phyloP scores from a whole-genome alignment of 805 yeast genomes.

The Kodamaea nitidulidarum region DNA sequence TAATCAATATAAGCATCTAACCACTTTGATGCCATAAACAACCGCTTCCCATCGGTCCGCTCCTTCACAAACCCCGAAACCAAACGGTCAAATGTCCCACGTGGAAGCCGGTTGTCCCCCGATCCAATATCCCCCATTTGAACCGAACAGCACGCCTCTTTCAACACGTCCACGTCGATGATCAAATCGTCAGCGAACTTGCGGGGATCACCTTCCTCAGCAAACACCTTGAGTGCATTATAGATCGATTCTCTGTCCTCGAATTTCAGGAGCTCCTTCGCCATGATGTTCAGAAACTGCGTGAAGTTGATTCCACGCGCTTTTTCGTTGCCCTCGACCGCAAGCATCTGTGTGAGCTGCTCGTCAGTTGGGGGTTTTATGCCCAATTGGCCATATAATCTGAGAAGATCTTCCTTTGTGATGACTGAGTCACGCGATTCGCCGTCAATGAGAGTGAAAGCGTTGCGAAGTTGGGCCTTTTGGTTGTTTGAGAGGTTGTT shows the following conservation, averaged over 20 bases:
- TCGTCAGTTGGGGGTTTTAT: slow-evolving; percentile 40
- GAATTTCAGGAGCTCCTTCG: slow-evolving; percentile 49
- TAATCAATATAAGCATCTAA: slow-evolving; percentile 48
- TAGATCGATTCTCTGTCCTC: slow-evolving; percentile 47
- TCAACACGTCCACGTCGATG: slow-evolving; percentile 47
- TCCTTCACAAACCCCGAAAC: slow-evolving; percentile 54
- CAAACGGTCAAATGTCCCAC: slow-evolving; percentile 46
- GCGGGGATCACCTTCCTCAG: slow-evolving; percentile 22
- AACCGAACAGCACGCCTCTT: slow-evolving; percentile 43
- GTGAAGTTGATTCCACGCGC: slow-evolving; percentile 53
- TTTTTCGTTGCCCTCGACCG: slow-evolving; percentile 14
- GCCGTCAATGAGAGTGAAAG: slow-evolving; percentile 77
- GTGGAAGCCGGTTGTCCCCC: slow-evolving; percentile 38
- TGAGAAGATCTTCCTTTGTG: slow-evolving; percentile 50
- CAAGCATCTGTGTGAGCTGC: slow-evolving; percentile 49
- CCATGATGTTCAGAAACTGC: slow-evolving; percentile 60
- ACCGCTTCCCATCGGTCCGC: slow-evolving; percentile 52
- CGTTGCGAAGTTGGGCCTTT: slow-evolving; percentile 62
- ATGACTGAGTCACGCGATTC: slow-evolving; percentile 69
- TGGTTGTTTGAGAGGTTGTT: slow-evolving; percentile 54
- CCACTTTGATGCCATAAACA: slow-evolving; percentile 62
- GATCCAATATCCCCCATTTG: slow-evolving; percentile 46
- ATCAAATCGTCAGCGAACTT: slow-evolving; percentile 31
- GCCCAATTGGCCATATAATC: slow-evolving; percentile 52
- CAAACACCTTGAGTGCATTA: slow-evolving; percentile 58